Conservation (phyloP, 2,329 filamentous ascomycete species). For the Pseudogymnoascus sp. region DNA sequence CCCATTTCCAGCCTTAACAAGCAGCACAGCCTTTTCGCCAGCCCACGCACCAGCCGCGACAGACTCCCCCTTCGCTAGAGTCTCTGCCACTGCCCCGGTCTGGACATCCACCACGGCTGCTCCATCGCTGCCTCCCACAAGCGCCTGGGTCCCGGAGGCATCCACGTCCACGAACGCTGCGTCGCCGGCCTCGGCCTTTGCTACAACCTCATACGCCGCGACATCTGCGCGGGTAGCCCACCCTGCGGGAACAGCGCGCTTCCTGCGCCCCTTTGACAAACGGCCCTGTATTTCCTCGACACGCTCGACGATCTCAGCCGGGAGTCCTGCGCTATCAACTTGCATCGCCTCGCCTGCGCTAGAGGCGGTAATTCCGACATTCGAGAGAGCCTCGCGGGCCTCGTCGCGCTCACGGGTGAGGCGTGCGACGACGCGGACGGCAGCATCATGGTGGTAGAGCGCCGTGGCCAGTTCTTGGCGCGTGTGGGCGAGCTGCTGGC, state of each 20-base stretch:
- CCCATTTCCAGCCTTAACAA: slow-evolving; percentile 22
- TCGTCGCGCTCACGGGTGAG: slow-evolving; percentile 89
- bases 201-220: slow-evolving; percentile 47
- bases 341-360: slow-evolving; percentile 81
- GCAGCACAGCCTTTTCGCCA: slow-evolving; percentile 24
- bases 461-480: slow-evolving; percentile 89
- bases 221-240: slow-evolving; percentile 77
- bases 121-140: slow-evolving; percentile 58
- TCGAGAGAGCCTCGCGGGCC: slow-evolving; percentile 79
- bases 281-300: slow-evolving; percentile 79
- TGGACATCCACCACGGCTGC: slow-evolving; percentile 46
- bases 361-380: slow-evolving; percentile 64
- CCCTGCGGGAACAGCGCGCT: slow-evolving; percentile 74
- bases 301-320: slow-evolving; percentile 61
- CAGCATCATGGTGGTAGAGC: slow-evolving; percentile 94
- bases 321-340: slow-evolving; percentile 72
- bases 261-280: slow-evolving; percentile 81
- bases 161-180: slow-evolving; percentile 51
- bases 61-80: slow-evolving; percentile 45
- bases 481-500: slow-evolving; percentile 82
- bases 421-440: slow-evolving; percentile 88
- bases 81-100: slow-evolving; percentile 30
- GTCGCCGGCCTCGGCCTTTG: slow-evolving; percentile 50
- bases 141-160: slow-evolving; percentile 49
- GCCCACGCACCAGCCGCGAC: slow-evolving; percentile 52